phyloP scores from a whole-genome alignment of 2,329 filamentous ascomycete species.

The Pochonia chlamydosporia region DNA sequence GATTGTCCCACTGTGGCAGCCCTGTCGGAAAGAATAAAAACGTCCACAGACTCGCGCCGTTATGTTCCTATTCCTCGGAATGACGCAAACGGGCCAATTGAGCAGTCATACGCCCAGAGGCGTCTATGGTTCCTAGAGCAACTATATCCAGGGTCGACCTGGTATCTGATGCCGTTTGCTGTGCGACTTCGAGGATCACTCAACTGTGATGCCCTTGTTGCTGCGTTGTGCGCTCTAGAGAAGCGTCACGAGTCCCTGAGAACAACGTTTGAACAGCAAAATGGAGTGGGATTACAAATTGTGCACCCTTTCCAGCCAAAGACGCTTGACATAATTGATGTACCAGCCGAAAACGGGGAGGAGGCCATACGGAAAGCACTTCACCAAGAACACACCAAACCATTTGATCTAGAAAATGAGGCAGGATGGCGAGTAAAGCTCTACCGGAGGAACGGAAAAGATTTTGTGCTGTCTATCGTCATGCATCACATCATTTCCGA shows the following conservation, averaged over 20 bases:
- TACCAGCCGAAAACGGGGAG: background rate
- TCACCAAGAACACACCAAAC: background rate
- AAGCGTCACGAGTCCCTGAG: slow-evolving; percentile 7
- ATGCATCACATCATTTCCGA: slow-evolving; percentile 19
- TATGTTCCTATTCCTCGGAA: too few species aligned
- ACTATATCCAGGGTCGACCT: slow-evolving; percentile 4
- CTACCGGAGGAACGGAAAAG: background rate
- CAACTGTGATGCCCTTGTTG: background rate
- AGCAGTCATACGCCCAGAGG: slow-evolving; percentile 9
- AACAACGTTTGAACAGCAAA: slow-evolving; percentile 2
- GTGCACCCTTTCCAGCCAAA: background rate
- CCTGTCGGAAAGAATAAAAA: too few species aligned
- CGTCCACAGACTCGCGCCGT: too few species aligned
- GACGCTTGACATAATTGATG: background rate
- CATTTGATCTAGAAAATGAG: background rate
- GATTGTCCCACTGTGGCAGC: too few species aligned
- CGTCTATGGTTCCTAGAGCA: slow-evolving; percentile 11
- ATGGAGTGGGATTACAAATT: background rate
- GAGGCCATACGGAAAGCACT: background rate
- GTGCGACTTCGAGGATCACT: slow-evolving; percentile 4
- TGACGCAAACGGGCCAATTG: too few species aligned
- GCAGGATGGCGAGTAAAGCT: background rate
- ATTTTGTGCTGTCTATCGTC: slow-evolving; percentile 1
- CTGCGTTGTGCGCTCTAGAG: slow-evolving; percentile 5
- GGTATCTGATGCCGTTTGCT: slow-evolving; percentile 8